phyloP scores from a whole-genome alignment of 805 yeast genomes.

The Saccharomycopsis amapae region DNA sequence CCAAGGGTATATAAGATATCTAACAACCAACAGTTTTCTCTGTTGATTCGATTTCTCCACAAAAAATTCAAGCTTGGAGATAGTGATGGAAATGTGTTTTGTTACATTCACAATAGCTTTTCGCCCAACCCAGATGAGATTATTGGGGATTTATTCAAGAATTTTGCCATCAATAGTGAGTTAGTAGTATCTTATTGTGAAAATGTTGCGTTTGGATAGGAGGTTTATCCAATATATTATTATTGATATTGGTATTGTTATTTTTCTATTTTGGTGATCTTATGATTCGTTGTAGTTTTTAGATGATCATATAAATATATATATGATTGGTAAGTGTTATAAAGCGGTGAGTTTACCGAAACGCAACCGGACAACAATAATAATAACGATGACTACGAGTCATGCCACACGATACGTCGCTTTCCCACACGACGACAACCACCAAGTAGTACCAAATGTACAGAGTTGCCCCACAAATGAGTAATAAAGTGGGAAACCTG shows the following conservation, averaged over 20 bases:
- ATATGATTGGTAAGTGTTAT: no score
- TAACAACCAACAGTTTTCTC: slow-evolving; percentile 38
- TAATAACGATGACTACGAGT: no score
- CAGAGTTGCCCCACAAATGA: no score
- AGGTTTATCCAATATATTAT: background rate
- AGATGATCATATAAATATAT: background rate
- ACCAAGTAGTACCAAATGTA: no score
- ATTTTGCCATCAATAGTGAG: slow-evolving; percentile 33
- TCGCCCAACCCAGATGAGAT: slow-evolving; percentile 40
- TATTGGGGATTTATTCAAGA: slow-evolving; percentile 32
- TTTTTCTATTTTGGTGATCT: no score
- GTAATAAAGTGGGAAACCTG: no score
- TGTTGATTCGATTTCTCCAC: slow-evolving; percentile 39
- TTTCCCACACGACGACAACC: no score
- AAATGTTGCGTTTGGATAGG: slow-evolving; percentile 40
- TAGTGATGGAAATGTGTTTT: slow-evolving; percentile 27
- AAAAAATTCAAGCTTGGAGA: slow-evolving; percentile 31
- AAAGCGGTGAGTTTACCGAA: no score
- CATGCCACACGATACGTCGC: no score
- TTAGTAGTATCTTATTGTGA: slow-evolving; percentile 40
- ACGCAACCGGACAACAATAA: no score
- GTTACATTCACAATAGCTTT: slow-evolving; percentile 41
- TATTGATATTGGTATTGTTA: background rate
- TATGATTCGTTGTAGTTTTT: no score
- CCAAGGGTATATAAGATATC: slow-evolving; percentile 48